phyloP scores from a whole-genome alignment of 2,329 filamentous ascomycete species.

The Trichoderma cornu-damae region DNA sequence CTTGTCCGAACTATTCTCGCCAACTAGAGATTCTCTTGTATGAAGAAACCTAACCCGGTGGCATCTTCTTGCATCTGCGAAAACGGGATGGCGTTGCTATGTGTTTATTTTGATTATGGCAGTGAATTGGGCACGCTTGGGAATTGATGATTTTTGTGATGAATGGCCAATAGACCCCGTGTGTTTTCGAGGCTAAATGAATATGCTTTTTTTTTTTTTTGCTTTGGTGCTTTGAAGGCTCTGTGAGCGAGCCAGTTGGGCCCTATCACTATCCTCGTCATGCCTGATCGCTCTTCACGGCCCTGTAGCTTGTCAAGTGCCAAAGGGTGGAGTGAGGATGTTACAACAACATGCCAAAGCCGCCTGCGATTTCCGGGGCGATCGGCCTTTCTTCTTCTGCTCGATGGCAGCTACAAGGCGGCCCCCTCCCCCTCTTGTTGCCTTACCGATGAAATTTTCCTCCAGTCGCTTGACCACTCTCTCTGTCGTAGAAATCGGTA shows the following conservation, averaged over 20 bases:
- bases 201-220: too few relatives aligned
- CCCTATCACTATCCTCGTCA: neutral
- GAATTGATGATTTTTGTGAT: conserved; percentile 13
- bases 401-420: neutral
- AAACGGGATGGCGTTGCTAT: conserved; percentile 33
- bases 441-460: neutral
- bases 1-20: conserved; percentile 82
- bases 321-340: too few relatives aligned
- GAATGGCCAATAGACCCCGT: conserved; percentile 9
- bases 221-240: conserved; percentile 2
- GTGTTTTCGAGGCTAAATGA: conserved; percentile 11
- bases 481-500: too few relatives aligned
- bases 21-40: conserved; percentile 50
- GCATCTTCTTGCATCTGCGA: conserved; percentile 32
- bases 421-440: neutral
- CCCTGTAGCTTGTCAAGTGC: too few relatives aligned
- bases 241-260: neutral
- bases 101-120: conserved; percentile 18
- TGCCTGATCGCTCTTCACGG: too few relatives aligned
- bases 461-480: neutral
- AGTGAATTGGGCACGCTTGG: conserved; percentile 17
- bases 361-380: neutral
- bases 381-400: neutral
- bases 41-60: neutral
- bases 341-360: neutral